Evolutionary conservation across 176 grass and related monocot species (phyloP), one percentile per base, ranked within the genome.

Genomic region (Bromus sterilis): DNA sequence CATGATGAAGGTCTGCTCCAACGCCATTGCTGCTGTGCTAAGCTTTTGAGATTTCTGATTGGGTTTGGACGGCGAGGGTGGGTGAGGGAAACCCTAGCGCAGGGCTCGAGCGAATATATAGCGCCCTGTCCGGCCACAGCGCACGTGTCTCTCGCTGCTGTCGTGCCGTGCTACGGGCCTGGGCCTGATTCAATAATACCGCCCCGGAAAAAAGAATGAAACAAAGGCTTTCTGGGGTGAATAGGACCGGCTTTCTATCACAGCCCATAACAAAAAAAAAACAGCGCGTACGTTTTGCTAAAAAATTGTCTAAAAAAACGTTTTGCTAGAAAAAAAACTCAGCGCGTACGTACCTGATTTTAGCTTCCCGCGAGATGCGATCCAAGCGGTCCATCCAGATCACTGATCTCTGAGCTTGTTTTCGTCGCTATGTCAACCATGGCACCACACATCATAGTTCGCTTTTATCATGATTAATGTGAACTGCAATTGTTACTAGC

Each of bases 1-100:
- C 91, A 93, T 93, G 88, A 93, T 86, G 79, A 90, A 93, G 85
- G 88, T 83, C 75, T 83, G 88, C 71, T 93, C 91, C 25, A n/a
- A n/a, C n/a, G 68, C 68, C 85, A 77, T 88, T 68, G 66, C 23
- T 43, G 8, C 26, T 2, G 40, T 55, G 80, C 46, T 36, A 16
- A 21, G 39, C 41, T 55, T 11, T 55, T 11, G 24, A 80, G 16
- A 14, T 31, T 73, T 71, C 40, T 7, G 29, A 20, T 36, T 39
- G 25, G 40, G 21, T 56, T 70, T 56, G 9, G 87, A 71, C 78
- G 82, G 82, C 87, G 87, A 62, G 26, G 71, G 68, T 9, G 82
- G 39, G 12, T 57, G 78, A 26, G 71, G 24, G 76, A 76, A 89
- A 76, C 87, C 82, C 77, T 85, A 89, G 71, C 26, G 1, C 4